phyloP scores from a whole-genome alignment of 1,284 basidiomycete species.

The Bjerkandera adusta region DNA sequence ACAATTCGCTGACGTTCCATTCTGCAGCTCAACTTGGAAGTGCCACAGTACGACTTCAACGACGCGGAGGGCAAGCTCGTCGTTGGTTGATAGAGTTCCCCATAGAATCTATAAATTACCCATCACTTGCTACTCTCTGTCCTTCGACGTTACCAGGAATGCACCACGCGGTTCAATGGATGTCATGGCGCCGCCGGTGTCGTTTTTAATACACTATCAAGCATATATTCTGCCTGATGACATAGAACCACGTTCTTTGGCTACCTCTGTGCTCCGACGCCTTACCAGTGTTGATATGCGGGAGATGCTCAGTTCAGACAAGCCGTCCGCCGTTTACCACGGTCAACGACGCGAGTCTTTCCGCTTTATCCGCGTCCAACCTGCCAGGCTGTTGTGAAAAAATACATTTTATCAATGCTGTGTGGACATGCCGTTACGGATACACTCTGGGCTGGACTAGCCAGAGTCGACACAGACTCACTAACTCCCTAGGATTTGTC shows the following conservation, averaged over 20 bases:
- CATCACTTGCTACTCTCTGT: slow-evolving; percentile 7
- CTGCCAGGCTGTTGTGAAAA: too few relatives aligned
- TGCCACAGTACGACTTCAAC: slow-evolving; percentile 86
- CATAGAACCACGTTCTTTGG: neutral
- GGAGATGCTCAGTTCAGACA: too few relatives aligned
- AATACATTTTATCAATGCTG: too few relatives aligned
- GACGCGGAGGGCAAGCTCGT: slow-evolving; percentile 87
- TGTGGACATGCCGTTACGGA: too few relatives aligned
- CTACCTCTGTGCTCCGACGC: too few relatives aligned
- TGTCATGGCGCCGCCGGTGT: neutral
- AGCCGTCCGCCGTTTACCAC: too few relatives aligned
- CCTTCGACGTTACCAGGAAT: neutral
- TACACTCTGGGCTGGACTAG: too few relatives aligned
- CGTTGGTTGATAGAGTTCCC: slow-evolving; percentile 75
- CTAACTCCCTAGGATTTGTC: too few relatives aligned
- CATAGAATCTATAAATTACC: slow-evolving; percentile 7
- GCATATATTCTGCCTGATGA: neutral
- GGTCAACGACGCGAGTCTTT: too few relatives aligned
- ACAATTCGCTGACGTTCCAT: slow-evolving; percentile 8
- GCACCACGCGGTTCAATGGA: neutral
- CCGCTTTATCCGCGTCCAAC: too few relatives aligned
- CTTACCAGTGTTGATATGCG: too few relatives aligned
- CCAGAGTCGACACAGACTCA: too few relatives aligned
- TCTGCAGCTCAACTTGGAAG: slow-evolving; percentile 86
- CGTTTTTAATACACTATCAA: neutral